A percentile compares a stretch with the other conserved stretches of the same genome.
phyloP scores from a whole-genome alignment of 2,329 filamentous ascomycete species.

The Aplosporella prunicola region DNA sequence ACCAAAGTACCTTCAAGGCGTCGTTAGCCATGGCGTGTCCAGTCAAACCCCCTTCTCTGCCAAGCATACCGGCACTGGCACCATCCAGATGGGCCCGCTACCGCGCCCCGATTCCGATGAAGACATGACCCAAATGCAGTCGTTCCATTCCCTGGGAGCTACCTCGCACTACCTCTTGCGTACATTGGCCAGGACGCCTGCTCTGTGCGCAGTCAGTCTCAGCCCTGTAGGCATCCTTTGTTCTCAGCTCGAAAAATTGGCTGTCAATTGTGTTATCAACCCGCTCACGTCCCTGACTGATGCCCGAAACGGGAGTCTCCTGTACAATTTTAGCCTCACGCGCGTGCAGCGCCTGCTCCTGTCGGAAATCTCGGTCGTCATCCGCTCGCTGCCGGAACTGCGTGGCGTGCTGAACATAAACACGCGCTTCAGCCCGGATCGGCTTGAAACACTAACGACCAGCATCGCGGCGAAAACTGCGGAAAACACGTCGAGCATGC shows the following conservation, averaged over 20 bases:
- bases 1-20: constrained; percentile 69
- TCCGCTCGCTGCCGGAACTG: constrained; percentile 66
- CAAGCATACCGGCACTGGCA: constrained; percentile 50
- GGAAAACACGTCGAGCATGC: constrained; percentile 56
- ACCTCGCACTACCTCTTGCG: constrained; percentile 53
- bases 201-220: constrained; percentile 52
- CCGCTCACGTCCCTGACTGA: constrained; percentile 73
- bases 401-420: constrained; percentile 50
- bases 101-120: constrained; percentile 15
- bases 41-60: constrained; percentile 40
- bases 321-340: constrained; percentile 56
- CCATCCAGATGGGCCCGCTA: constrained; percentile 46
- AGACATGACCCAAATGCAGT: constrained; percentile 14
- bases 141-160: constrained; percentile 24
- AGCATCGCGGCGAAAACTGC: constrained; percentile 46
- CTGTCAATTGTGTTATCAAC: constrained; percentile 68
- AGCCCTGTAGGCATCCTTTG: constrained; percentile 54
- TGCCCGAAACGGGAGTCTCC: constrained; percentile 60
- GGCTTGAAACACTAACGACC: constrained; percentile 52
- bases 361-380: constrained; percentile 62
- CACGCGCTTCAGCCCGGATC: constrained; percentile 49
- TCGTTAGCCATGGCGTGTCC: constrained; percentile 51
- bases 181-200: constrained; percentile 52
- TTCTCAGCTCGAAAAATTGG: constrained; percentile 68
- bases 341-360: constrained; percentile 62